Base-by-base conservation (phyloP, 805 yeast genomes). In the Deakozyma indianensis region DNA sequence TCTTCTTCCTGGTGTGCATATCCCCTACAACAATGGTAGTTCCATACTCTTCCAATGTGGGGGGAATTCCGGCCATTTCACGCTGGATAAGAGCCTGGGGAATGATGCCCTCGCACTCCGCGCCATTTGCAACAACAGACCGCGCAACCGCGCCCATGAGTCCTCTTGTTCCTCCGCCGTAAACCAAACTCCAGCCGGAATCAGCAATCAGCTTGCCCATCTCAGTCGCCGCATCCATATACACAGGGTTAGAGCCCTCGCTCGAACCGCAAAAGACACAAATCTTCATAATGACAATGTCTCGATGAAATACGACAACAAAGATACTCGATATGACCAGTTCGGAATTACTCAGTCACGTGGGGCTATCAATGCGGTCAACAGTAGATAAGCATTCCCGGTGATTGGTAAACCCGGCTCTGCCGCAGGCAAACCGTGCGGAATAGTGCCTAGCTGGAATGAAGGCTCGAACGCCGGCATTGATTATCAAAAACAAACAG, bases 231-330 rank as follows among this genome's bases (percentile, higher is more conserved):
- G 66, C 66, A 2, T 64, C 65, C 14, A 78, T 65, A 56, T 62
- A 82, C 2, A 53, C 53, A 4, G 70, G 65, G 44, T 71, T 69
- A 40, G 60, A 71, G 15, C 95, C 95, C 49, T 74, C 73, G 3
- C 87, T 74, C 2, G 94, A 83, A 27, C 95, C 95, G 60, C 95
- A 86, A 57, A 83, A 85, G 22, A 85, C 94, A 63, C 94, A 85
- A 9, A 85, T 70, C 20, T 35, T 44, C 43, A 41, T 41, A 11
- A 20, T n/a, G n/a, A n/a, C n/a, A n/a, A n/a, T n/a, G n/a, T n/a
- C n/a, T n/a, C n/a, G n/a, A n/a, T n/a, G n/a, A n/a, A n/a, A n/a
- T n/a, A n/a, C n/a, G n/a, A n/a, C n/a, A n/a, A n/a, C n/a, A n/a
- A n/a, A n/a, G n/a, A n/a, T n/a, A n/a, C n/a, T 41, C 20, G 43